A percentile compares a stretch with the other conserved stretches of the same genome.
These are phyloP conservation scores for Pseudomicrostroma phylloplanum DNA, from an alignment of 1,284 basidiomycete genomes.

Conservation along the genomic window DNA sequence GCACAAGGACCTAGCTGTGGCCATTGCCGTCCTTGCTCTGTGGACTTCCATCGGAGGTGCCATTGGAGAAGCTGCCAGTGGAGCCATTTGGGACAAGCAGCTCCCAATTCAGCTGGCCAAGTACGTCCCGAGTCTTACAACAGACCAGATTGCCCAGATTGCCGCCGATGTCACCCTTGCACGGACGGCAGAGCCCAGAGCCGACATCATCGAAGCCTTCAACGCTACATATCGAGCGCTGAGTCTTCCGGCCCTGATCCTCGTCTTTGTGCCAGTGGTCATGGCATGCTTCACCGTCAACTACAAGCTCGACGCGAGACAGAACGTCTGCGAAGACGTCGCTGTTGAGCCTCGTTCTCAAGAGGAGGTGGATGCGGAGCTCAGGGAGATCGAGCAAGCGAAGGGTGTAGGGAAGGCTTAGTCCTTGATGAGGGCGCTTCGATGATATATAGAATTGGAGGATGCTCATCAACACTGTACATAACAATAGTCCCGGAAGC, in stretches of 20 bases:
- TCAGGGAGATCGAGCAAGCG: too few species aligned
- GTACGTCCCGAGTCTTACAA: background rate
- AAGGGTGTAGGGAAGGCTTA: too few species aligned
- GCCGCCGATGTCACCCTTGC: background rate
- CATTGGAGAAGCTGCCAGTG: slow-evolving; percentile 3
- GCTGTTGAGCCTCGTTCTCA: too few species aligned
- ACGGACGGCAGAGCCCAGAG: background rate
- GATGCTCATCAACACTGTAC: too few species aligned
- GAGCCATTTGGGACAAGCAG: slow-evolving; percentile 1
- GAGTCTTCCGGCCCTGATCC: background rate
- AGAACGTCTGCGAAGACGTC: background rate
- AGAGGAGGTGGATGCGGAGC: too few species aligned
- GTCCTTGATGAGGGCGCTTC: too few species aligned
- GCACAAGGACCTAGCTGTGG: background rate
- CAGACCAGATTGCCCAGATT: background rate
- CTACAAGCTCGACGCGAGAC: background rate
- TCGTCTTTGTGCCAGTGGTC: background rate
- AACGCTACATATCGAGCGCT: background rate
- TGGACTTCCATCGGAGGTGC: background rate
- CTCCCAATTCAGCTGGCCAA: background rate
- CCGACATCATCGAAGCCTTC: background rate
- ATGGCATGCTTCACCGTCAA: background rate
- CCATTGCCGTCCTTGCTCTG: background rate
- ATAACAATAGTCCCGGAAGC: too few species aligned
- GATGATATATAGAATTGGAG: too few species aligned